These are phyloP conservation scores for Barnettozyma sp. DNA, from an alignment of 805 yeast genomes.

Conservation along the genomic window DNA sequence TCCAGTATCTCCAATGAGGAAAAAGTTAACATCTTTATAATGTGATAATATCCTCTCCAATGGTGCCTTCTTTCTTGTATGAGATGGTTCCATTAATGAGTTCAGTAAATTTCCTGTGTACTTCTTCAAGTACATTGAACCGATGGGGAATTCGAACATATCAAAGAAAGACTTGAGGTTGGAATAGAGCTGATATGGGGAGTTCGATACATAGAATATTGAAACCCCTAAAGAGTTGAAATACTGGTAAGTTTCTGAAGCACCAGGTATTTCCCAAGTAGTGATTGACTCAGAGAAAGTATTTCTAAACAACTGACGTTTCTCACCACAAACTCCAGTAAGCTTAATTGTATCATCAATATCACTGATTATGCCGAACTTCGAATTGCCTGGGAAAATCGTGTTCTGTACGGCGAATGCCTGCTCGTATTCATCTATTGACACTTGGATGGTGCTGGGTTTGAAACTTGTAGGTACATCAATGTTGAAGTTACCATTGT, in stretches of 20 bases:
- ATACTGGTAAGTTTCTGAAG: constrained; percentile 63
- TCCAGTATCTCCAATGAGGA: constrained; percentile 92
- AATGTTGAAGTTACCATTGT: constrained; percentile 57
- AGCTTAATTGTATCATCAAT: constrained; percentile 90
- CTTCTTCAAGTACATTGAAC: constrained; percentile 82
- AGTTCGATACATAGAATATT: constrained; percentile 92
- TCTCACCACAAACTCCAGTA: constrained; percentile 88
- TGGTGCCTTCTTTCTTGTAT: constrained; percentile 67
- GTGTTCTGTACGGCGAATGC: constrained; percentile 41
- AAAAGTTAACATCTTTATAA: constrained; percentile 70
- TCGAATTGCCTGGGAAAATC: constrained; percentile 36
- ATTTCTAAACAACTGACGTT: constrained; percentile 72
- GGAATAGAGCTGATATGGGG: constrained; percentile 81
- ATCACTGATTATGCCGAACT: constrained; percentile 77
- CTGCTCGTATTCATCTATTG: constrained; percentile 40
- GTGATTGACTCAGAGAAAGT: constrained; percentile 60
- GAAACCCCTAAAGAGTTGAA: constrained; percentile 40
- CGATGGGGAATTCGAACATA: constrained; percentile 56
- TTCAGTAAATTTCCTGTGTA: constrained; percentile 76
- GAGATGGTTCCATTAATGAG: constrained; percentile 81
- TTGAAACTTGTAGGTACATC: constrained; percentile 47
- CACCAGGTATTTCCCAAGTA: constrained; percentile 68
- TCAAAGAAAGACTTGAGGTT: constrained; percentile 43
- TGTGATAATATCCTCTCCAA: constrained; percentile 59
- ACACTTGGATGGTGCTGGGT: constrained; percentile 54